Conservation (phyloP, 2,329 filamentous ascomycete species). For the Lomentospora prolificans region DNA sequence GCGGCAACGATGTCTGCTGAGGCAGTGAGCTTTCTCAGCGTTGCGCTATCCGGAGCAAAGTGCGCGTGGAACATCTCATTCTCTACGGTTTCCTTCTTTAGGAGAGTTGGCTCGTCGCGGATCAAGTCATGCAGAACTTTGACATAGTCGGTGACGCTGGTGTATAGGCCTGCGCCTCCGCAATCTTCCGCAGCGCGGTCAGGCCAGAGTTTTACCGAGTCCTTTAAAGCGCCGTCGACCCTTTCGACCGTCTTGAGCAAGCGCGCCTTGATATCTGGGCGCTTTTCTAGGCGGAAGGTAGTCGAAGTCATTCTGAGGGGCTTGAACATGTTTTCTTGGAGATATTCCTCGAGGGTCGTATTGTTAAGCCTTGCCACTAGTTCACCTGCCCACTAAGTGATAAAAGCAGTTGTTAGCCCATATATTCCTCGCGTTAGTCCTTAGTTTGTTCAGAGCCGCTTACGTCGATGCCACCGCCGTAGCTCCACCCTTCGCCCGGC, state of each 20-base stretch:
- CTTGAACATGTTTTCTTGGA: not conserved
- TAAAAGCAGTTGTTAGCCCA: no score
- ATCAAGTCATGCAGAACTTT: not conserved
- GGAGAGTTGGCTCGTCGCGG: not conserved
- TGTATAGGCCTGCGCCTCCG: not conserved
- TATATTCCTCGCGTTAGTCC: no score
- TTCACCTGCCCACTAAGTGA: not conserved
- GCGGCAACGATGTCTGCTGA: not conserved
- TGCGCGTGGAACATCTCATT: constrained; percentile 1
- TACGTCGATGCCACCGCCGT: constrained; percentile 7
- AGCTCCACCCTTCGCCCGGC: constrained; percentile 6
- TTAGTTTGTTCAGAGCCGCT: no score
- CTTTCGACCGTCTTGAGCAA: not conserved
- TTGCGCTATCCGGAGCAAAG: not conserved
- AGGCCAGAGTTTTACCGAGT: not conserved
- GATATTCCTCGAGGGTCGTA: not conserved
- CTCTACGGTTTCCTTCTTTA: not conserved
- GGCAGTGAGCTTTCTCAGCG: not conserved
- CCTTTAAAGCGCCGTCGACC: not conserved
- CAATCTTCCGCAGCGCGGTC: not conserved
- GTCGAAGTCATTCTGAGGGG: not conserved
- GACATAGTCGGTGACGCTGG: not conserved
- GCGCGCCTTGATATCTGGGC: not conserved
- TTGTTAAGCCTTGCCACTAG: not conserved
- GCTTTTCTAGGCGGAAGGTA: not conserved